These are phyloP conservation scores for Sporothrix sp. DNA, from an alignment of 2,329 filamentous ascomycete genomes.

Conservation along the genomic window DNA sequence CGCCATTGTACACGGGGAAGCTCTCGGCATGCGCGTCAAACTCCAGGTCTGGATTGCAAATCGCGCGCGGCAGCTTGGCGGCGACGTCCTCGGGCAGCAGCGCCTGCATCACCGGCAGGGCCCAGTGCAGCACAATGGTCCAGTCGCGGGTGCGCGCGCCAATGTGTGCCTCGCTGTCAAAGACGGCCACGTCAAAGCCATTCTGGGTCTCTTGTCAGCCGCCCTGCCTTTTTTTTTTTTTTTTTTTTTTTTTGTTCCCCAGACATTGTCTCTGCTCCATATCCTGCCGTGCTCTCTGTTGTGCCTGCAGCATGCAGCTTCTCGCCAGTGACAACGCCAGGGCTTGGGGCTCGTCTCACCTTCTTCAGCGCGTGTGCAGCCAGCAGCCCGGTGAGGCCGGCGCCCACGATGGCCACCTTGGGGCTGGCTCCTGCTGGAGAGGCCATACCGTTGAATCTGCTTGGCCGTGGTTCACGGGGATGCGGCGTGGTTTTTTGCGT, in stretches of 20 bases:
- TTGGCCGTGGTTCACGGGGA: not conserved
- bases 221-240: not conserved
- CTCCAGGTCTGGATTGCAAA: constrained; percentile 27
- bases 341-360: constrained; percentile 15
- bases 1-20: constrained; percentile 26
- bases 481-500: too few relatives aligned
- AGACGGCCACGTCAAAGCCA: constrained; percentile 26
- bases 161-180: constrained; percentile 24
- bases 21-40: constrained; percentile 25
- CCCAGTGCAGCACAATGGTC: constrained; percentile 34
- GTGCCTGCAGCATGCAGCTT: too few relatives aligned
- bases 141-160: constrained; percentile 27
- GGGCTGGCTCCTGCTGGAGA: constrained; percentile 1
- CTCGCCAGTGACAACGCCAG: too few relatives aligned
- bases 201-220: constrained; percentile 18
- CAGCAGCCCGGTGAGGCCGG: constrained; percentile 30
- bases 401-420: constrained; percentile 28
- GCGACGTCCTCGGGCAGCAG: constrained; percentile 27
- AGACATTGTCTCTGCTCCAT: not conserved
- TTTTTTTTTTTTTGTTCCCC: not conserved
- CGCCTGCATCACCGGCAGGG: constrained; percentile 26
- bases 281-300: too few relatives aligned
- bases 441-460: not conserved
- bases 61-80: constrained; percentile 22
- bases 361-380: constrained; percentile 29